These are phyloP conservation scores for Aspergillus brasiliensis DNA, from an alignment of 2,329 filamentous ascomycete genomes.

Conservation along the genomic window DNA sequence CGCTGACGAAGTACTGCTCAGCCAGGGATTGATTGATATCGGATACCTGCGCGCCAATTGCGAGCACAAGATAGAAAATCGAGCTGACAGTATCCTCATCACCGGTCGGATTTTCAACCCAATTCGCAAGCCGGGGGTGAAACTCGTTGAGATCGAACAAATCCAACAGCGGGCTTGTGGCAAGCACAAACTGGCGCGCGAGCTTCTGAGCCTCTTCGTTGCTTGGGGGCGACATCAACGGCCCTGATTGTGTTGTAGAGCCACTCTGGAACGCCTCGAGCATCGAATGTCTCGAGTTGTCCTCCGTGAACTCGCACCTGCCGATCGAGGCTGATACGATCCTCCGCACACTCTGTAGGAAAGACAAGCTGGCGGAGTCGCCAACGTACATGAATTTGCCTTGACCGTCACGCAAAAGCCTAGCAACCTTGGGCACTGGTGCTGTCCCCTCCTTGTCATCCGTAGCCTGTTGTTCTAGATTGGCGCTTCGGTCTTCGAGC, in stretches of 20 bases:
- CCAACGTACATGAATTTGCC: conserved; percentile 59
- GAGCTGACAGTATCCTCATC: conserved; percentile 48
- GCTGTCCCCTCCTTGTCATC: conserved; percentile 38
- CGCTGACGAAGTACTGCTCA: conserved; percentile 52
- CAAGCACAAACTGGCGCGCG: conserved; percentile 48
- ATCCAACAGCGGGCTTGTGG: conserved; percentile 52
- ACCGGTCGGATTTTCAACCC: conserved; percentile 39
- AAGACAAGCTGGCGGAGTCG: conserved; percentile 56
- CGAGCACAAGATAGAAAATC: conserved; percentile 55
- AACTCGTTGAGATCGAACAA: conserved; percentile 52
- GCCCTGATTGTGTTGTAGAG: conserved; percentile 31
- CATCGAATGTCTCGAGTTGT: conserved; percentile 46
- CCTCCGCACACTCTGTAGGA: conserved; percentile 55
- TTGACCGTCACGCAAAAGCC: conserved; percentile 54
- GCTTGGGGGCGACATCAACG: conserved; percentile 33
- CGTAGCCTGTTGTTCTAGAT: conserved; percentile 29
- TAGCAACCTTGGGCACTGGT: conserved; percentile 42
- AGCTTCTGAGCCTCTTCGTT: conserved; percentile 45
- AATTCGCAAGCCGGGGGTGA: conserved; percentile 40
- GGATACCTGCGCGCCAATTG: conserved; percentile 50
- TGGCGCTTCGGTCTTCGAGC: conserved; percentile 34
- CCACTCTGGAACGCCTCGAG: conserved; percentile 43
- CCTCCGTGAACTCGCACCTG: conserved; percentile 44
- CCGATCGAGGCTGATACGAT: conserved; percentile 51
- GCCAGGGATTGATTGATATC: conserved; percentile 45